These are phyloP conservation scores for Leptographium radiaticola DNA, from an alignment of 2,329 filamentous ascomycete species.

Conservation along the genomic window DNA sequence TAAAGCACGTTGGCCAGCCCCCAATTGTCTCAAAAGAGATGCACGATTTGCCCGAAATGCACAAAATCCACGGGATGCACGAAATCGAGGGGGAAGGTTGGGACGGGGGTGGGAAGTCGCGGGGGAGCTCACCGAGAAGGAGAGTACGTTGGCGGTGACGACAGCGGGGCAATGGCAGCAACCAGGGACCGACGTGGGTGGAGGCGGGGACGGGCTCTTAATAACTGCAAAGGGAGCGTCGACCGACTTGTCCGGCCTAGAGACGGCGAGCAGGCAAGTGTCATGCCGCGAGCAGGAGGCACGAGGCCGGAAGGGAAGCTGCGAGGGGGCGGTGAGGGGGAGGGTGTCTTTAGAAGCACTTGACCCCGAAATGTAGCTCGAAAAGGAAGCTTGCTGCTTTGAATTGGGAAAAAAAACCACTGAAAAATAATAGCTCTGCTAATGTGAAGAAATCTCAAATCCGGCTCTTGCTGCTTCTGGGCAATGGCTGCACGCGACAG, in stretches of 20 bases:
- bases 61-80: not conserved
- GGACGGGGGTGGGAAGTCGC: not conserved
- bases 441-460: not conserved
- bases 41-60: not conserved
- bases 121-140: slow-evolving; percentile 5
- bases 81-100: not conserved
- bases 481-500: too few species aligned
- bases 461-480: not conserved
- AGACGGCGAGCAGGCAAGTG: slow-evolving; percentile 3
- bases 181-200: slow-evolving; percentile 3
- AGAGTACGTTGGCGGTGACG: slow-evolving; percentile 6
- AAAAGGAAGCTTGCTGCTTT: not conserved
- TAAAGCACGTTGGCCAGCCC: not conserved
- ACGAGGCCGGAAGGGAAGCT: not conserved
- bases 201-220: slow-evolving; percentile 6
- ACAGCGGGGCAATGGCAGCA: slow-evolving; percentile 8
- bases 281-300: slow-evolving; percentile 4
- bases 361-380: not conserved
- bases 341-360: not conserved
- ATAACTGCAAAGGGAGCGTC: slow-evolving; percentile 3
- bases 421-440: not conserved
- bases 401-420: not conserved
- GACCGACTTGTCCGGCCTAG: slow-evolving; percentile 6
- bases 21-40: not conserved
- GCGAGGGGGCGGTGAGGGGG: not conserved